Evolutionary conservation across 495 filamentous ascomycete genomes (phyloP).

Genomic region (Astrocystis sublimbata): DNA sequence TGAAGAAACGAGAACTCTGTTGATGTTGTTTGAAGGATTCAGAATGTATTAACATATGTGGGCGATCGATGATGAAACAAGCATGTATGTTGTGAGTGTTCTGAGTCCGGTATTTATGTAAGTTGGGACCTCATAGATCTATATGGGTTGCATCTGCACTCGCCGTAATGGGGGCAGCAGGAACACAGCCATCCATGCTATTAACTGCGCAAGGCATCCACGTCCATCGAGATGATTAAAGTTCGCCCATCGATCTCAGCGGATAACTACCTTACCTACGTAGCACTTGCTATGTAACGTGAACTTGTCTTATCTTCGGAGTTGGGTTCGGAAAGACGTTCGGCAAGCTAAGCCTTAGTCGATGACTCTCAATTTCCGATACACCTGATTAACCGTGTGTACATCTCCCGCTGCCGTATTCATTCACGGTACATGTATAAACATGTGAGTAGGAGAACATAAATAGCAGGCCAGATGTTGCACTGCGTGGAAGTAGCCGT

Average conservation of each 20-base stretch:
- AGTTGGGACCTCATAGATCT: not conserved
- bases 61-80: not conserved
- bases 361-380: not conserved
- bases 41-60: not conserved
- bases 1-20: not conserved
- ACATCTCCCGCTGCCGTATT: not conserved
- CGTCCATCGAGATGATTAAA: not conserved
- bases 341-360: not conserved
- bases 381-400: not conserved
- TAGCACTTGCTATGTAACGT: not conserved
- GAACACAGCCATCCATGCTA: not conserved
- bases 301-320: not conserved
- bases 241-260: not conserved
- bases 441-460: not conserved
- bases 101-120: constrained; percentile 2
- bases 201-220: not conserved
- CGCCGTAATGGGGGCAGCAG: not conserved
- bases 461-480: not conserved
- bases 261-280: no score
- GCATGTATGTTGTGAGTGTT: not conserved
- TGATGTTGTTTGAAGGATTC: not conserved
- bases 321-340: not conserved
- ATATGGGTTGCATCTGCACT: not conserved
- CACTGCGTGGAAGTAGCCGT: not conserved
- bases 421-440: not conserved